These are phyloP conservation scores for Pyronema omphalodes DNA, from an alignment of 495 filamentous ascomycete genomes.

Conservation along the genomic window DNA sequence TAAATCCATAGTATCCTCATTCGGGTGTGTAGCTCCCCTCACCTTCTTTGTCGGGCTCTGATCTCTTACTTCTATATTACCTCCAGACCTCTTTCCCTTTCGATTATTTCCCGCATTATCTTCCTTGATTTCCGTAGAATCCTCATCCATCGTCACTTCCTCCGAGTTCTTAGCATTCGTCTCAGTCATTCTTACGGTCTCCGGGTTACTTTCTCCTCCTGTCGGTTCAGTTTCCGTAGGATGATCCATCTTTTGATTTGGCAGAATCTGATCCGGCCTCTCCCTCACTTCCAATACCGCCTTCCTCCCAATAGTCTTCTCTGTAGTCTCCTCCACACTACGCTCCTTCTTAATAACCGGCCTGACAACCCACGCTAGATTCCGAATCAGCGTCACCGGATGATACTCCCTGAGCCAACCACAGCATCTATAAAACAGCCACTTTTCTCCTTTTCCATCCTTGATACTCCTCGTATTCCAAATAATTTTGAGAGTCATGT, in stretches of 20 bases:
- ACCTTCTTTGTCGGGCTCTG: too few species aligned
- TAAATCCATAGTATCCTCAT: too few species aligned
- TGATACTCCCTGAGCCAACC: conserved; percentile 31
- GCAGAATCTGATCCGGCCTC: too few species aligned
- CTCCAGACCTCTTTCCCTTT: background rate
- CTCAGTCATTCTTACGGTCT: conserved; percentile 18
- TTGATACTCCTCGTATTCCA: conserved; percentile 35
- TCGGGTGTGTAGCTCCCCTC: too few species aligned
- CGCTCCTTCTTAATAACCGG: conserved; percentile 30
- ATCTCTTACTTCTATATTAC: too few species aligned
- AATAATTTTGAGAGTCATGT: conserved; percentile 32
- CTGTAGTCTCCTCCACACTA: conserved; percentile 12
- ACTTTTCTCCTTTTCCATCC: conserved; percentile 28
- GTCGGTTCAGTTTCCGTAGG: too few species aligned
- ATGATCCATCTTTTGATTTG: too few species aligned
- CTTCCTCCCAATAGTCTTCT: conserved; percentile 25
- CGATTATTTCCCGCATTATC: background rate
- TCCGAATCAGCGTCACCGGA: conserved; percentile 29
- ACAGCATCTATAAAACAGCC: conserved; percentile 29
- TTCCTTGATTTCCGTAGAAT: background rate
- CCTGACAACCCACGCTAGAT: conserved; percentile 30
- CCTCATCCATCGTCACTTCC: background rate
- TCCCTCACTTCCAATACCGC: conserved; percentile 30
- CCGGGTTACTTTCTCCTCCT: conserved; percentile 17
- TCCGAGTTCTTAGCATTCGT: background rate